phyloP scores from a whole-genome alignment of 176 grass and related monocot genomes.

The Eremochloa ophiuroides region DNA sequence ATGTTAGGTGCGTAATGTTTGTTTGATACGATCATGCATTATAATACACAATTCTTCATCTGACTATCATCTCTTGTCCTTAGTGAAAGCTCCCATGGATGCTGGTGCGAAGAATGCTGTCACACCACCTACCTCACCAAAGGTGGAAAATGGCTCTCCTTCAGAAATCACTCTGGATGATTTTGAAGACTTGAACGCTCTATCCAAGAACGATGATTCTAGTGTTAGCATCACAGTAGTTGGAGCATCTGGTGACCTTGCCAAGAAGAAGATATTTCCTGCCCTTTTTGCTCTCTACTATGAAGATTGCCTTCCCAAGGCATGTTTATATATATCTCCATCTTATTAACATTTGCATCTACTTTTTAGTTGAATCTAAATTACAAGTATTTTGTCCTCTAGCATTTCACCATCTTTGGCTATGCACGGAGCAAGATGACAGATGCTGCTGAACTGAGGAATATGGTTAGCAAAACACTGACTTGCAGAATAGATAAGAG shows the following conservation, averaged over 20 bases:
- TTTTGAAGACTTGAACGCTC: constrained; percentile 30
- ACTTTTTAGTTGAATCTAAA: neutral
- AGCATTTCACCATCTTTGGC: constrained; percentile 99
- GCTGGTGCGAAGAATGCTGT: constrained; percentile 8
- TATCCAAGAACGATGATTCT: constrained; percentile 19
- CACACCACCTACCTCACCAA: constrained; percentile 15
- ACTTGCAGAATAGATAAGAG: constrained; percentile 96
- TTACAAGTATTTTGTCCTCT: neutral
- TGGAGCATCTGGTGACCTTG: constrained; percentile 92
- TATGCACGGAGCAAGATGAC: constrained; percentile 99
- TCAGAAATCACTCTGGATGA: constrained; percentile 43
- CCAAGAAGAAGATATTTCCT: constrained; percentile 99
- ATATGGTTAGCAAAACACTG: constrained; percentile 88
- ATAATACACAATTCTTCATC: neutral
- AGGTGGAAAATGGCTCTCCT: constrained; percentile 42
- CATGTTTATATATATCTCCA: constrained; percentile 3
- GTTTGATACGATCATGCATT: neutral
- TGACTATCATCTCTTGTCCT: neutral
- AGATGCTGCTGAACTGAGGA: constrained; percentile 81
- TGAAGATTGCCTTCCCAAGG: constrained; percentile 91
- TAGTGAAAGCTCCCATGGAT: constrained; percentile 33
- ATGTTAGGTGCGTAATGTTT: neutral
- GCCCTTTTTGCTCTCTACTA: constrained; percentile 96
- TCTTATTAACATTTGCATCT: neutral
- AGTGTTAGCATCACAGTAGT: constrained; percentile 91